Base-by-base conservation (phyloP, 805 yeast species). In the Kodamaea laetipori region DNA sequence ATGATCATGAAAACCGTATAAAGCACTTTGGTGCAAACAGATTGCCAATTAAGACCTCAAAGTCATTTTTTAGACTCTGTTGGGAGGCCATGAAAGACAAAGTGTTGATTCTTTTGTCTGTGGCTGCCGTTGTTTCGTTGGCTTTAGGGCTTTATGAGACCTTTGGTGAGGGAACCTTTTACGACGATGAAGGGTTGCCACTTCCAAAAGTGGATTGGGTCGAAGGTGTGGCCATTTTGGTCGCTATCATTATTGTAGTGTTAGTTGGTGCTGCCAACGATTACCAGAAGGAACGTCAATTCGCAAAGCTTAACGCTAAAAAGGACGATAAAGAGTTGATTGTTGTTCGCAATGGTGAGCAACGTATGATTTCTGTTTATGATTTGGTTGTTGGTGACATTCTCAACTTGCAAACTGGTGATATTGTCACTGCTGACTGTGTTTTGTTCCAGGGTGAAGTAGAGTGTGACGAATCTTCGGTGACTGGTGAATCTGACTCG, bases 181-280 rank as follows among this genome's bases (percentile, higher is more conserved):
- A 77, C 54, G 97, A 92, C 61, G 81, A 77, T 4, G 87, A 88
- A 50, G 96, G 96, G 19, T 73, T 80, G 16, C 72, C 80, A 15
- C 63, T 81, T 43, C 97, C 97, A 12, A 79, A 82, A 55, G 95
- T 94, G 24, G 96, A 92, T 56, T 94, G 98, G 97, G 96, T 95
- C 37, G 99, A 94, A 71, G 99, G 99, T 54, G 96, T 90, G 28
- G 99, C 99, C 31, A 94, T 94, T 59, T 78, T 94, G 53, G 85
- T 85, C 3, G 99, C 99, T 15, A 86, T 94, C 17, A 56, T 80
- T 4, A 92, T 94, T 47, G 98, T 94, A 25, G 96, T 92, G 4
- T 51, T 88, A 2, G 99, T 95, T 10, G 96, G 97, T 39, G 94
- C 97, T 2, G 84, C 80, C n/a, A 94, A 94, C 63, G 99, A 94